These are phyloP conservation scores for Dictyostelium firmibasis DNA, from an alignment of 78 protist species.

Conservation along the genomic window DNA sequence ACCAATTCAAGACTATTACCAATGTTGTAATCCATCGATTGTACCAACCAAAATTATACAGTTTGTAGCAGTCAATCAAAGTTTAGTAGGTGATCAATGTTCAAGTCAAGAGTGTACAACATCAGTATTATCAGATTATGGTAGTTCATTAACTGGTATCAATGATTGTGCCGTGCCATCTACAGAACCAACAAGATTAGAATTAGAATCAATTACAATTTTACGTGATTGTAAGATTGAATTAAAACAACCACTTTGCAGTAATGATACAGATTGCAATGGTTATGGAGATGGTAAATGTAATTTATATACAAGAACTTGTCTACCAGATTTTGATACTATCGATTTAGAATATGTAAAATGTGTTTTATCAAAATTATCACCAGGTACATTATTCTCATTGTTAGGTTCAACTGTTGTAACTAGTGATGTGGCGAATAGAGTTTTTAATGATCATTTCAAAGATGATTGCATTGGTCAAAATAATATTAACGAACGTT, in stretches of 20 bases:
- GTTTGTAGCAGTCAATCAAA: background rate
- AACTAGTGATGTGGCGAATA: background rate
- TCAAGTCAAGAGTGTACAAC: background rate
- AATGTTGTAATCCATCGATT: conserved; percentile 38
- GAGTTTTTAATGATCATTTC: background rate
- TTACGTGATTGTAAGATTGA: background rate
- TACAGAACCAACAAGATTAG: background rate
- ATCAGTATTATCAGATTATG: conserved; percentile 41
- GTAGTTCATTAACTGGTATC: background rate
- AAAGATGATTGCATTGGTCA: background rate
- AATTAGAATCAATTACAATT: background rate
- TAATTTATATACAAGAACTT: conserved; percentile 9
- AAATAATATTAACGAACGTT: background rate
- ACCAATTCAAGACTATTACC: background rate
- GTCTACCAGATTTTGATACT: background rate
- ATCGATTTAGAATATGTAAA: conserved; percentile 23
- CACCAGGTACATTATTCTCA: background rate
- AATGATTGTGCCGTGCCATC: background rate
- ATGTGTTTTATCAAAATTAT: conserved; percentile 30
- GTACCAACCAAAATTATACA: background rate
- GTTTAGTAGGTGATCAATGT: conserved; percentile 25
- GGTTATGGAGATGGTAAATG: background rate
- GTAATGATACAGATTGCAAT: background rate
- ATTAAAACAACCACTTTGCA: background rate
- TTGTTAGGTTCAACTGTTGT: background rate